Conservation (phyloP, 2,329 filamentous ascomycete species). For the Periconia sp. region DNA sequence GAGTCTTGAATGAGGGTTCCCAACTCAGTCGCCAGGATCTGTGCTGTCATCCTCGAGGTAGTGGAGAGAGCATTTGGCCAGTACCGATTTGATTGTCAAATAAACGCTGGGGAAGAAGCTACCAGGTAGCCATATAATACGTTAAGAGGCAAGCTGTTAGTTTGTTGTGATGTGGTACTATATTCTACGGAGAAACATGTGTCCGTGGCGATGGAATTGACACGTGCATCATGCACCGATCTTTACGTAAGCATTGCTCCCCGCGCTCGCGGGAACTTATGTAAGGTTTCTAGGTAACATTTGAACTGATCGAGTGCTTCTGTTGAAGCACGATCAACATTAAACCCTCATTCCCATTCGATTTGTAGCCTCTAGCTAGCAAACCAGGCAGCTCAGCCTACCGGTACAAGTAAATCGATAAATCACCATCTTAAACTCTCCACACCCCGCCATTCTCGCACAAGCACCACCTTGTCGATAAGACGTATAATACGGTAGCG, state of each 20-base stretch:
- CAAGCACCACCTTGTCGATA: slow-evolving; percentile 12
- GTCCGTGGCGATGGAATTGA: neutral
- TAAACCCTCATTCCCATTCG: too few species aligned
- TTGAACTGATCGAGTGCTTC: too few species aligned
- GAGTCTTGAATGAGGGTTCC: slow-evolving; percentile 92
- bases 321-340: too few species aligned
- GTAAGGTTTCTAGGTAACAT: too few species aligned
- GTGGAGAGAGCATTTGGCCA: slow-evolving; percentile 23
- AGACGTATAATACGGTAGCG: slow-evolving; percentile 18
- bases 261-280: too few species aligned
- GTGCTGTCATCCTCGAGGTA: slow-evolving; percentile 73
- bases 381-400: too few species aligned
- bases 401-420: too few species aligned
- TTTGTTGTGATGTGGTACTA: too few species aligned
- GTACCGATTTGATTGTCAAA: slow-evolving; percentile 3
- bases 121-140: slow-evolving; percentile 6
- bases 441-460: neutral
- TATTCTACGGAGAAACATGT: too few species aligned
- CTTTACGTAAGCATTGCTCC: too few species aligned
- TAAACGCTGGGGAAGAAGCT: neutral
- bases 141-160: slow-evolving; percentile 19
- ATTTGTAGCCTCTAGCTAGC: too few species aligned
- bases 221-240: neutral
- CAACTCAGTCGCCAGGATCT: slow-evolving; percentile 85
- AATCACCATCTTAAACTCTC: neutral